Conservation (phyloP, 2,329 filamentous ascomycete species). For the Fusarium lateritium region DNA sequence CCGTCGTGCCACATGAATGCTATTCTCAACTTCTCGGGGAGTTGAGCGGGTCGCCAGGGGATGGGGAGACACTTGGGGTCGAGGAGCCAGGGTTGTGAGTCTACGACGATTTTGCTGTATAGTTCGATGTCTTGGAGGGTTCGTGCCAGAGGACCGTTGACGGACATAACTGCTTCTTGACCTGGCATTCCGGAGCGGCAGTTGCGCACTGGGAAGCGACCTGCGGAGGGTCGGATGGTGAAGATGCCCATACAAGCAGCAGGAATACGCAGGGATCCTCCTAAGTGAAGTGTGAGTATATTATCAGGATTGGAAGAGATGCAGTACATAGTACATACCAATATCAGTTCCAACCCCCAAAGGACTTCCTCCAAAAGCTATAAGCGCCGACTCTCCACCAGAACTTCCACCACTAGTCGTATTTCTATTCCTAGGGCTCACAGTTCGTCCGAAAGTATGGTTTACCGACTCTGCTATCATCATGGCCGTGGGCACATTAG, state of each 20-base stretch:
- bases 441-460: conserved; percentile 73
- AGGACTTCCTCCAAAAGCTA: conserved; percentile 70
- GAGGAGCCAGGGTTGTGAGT: conserved; percentile 67
- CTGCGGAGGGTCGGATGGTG: conserved; percentile 69
- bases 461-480: conserved; percentile 79
- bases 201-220: conserved; percentile 70
- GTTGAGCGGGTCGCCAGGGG: conserved; percentile 63
- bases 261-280: conserved; percentile 67
- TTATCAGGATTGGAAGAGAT: rapidly evolving
- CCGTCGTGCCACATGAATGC: conserved; percentile 77
- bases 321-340: conserved; percentile 41
- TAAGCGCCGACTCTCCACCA: conserved; percentile 76
- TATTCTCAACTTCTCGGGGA: conserved; percentile 64
- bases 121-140: conserved; percentile 69
- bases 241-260: conserved; percentile 72
- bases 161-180: conserved; percentile 74
- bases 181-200: conserved; percentile 72
- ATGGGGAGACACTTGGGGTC: conserved; percentile 73
- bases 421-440: conserved; percentile 72
- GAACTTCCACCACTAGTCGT: conserved; percentile 76
- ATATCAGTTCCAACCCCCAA: conserved; percentile 77
- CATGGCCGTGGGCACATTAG: conserved; percentile 73
- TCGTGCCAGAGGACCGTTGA: conserved; percentile 74
- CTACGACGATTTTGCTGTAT: conserved; percentile 68
- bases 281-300: conserved; percentile 37